Conservation (phyloP, 164 flowering plant species). For the Vitis rupestris region DNA sequence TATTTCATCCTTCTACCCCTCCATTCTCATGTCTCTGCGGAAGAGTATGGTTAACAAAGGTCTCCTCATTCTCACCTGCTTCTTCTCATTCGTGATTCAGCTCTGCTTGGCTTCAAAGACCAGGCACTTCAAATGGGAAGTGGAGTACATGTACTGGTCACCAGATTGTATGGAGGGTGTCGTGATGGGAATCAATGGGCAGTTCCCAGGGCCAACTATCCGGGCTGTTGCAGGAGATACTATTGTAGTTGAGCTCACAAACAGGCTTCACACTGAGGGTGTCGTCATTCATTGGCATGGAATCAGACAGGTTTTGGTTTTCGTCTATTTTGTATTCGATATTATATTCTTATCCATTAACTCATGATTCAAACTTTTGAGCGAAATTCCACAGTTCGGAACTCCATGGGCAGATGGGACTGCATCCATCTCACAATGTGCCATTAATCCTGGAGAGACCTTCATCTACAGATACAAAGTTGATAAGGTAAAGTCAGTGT, state of each 20-base stretch:
- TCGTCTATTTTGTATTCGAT: too few relatives aligned
- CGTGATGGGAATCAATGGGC: slow-evolving; percentile 81
- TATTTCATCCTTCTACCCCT: too few relatives aligned
- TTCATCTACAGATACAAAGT: slow-evolving; percentile 73
- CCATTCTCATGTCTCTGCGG: too few relatives aligned
- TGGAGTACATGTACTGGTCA: slow-evolving; percentile 61
- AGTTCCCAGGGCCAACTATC: slow-evolving; percentile 90
- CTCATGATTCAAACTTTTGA: background rate
- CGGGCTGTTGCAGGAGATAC: slow-evolving; percentile 75
- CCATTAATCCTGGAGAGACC: slow-evolving; percentile 79
- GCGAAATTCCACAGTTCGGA: slow-evolving; percentile 43
- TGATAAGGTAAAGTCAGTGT: slow-evolving; percentile 50
- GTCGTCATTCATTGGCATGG: slow-evolving; percentile 97
- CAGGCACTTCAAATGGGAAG: slow-evolving; percentile 69
- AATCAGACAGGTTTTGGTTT: slow-evolving; percentile 62
- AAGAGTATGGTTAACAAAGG: too few relatives aligned
- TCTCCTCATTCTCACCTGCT: too few relatives aligned
- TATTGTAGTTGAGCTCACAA: slow-evolving; percentile 61
- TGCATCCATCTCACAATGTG: slow-evolving; percentile 82
- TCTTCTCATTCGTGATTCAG: slow-evolving; percentile 3
- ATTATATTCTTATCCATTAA: too few relatives aligned
- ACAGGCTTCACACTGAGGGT: slow-evolving; percentile 79
- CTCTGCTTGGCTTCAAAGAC: slow-evolving; percentile 22
- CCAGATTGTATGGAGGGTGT: slow-evolving; percentile 71
- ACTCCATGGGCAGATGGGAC: slow-evolving; percentile 98